Base-by-base conservation (phyloP, 75 land plant genomes). In the Picea glauca region DNA sequence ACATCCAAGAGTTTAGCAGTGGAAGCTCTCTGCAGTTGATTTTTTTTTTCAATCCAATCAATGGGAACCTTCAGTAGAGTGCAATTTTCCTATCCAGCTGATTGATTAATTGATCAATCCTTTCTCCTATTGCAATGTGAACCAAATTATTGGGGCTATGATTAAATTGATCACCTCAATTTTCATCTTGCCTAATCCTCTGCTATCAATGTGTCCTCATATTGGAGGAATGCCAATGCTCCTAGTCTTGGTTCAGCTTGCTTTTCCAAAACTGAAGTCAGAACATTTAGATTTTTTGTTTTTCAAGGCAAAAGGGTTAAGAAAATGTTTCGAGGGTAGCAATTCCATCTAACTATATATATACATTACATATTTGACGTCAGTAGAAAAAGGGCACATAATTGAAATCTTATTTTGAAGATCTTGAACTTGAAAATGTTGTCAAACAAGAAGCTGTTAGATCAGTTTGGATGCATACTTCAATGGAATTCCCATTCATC, bases 1-100 rank as follows among this genome's bases (percentile, higher is more conserved):
- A 38, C 78, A 4, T 57, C 82, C n/a, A 93, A 88, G 78, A 79
- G 85, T 64, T 83, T 94, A 50, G 98, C 96, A 26, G 88, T 94
- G 66, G 91, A 94, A 83, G 96, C 79, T 35, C 75, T 72, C 31
- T 94, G 98, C 80, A 79, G 75, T 77, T 86, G 63, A 75, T 75
- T 70, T 32, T 40, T 20, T 5, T n/a, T 43, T 13, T 70, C 21
- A 0, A 2, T 43, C 21, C 3, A 43, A 43, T 12, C 74, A 70
- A n/a, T 40, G 6, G 1, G n/a, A 70, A 46, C 74, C 23, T 43
- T 31, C 3, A 40, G 50, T 70, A 43, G 26, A 70, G 40, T 70
- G 20, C 11, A 70, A 70, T 70, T 70, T 68, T 38, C n/a, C 40
- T 40, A n/a, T 70, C 11, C 18, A n/a, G 50, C 3, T 70, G 74